These are phyloP conservation scores for Phyllosticta citriasiana DNA, from an alignment of 2,329 filamentous ascomycete species.

Conservation along the genomic window DNA sequence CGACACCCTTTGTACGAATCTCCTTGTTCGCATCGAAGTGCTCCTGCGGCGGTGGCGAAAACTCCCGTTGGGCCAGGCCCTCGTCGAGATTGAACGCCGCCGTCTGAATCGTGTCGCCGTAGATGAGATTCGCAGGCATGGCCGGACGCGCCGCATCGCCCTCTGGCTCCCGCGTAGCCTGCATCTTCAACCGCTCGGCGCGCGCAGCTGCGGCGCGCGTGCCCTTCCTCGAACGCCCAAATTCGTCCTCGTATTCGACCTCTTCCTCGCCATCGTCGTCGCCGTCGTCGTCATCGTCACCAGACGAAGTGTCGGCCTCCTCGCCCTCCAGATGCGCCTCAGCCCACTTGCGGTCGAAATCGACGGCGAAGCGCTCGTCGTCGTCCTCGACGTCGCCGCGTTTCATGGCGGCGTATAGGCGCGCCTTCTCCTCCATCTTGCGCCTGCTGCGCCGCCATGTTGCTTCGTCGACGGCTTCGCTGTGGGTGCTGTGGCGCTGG, in stretches of 20 bases:
- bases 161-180: conserved; percentile 52
- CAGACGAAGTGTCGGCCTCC: conserved; percentile 27
- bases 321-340: conserved; percentile 45
- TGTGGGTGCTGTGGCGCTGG: conserved; percentile 54
- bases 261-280: conserved; percentile 46
- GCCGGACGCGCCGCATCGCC: conserved; percentile 57
- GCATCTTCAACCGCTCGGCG: conserved; percentile 49
- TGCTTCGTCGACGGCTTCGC: conserved; percentile 49
- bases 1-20: conserved; percentile 77
- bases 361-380: conserved; percentile 59
- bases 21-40: conserved; percentile 84
- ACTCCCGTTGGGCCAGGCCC: conserved; percentile 54
- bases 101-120: conserved; percentile 75
- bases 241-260: conserved; percentile 87
- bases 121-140: conserved; percentile 63
- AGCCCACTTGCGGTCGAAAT: conserved; percentile 95
- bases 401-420: conserved; percentile 82
- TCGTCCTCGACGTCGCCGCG: conserved; percentile 64
- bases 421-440: conserved; percentile 83
- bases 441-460: conserved; percentile 58
- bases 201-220: conserved; percentile 59
- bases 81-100: conserved; percentile 73
- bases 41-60: conserved; percentile 63
- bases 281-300: conserved; percentile 23
- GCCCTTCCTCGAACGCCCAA: conserved; percentile 68